Conservation (phyloP, 345 rosid species). For the Arabidopsis arenosa region DNA sequence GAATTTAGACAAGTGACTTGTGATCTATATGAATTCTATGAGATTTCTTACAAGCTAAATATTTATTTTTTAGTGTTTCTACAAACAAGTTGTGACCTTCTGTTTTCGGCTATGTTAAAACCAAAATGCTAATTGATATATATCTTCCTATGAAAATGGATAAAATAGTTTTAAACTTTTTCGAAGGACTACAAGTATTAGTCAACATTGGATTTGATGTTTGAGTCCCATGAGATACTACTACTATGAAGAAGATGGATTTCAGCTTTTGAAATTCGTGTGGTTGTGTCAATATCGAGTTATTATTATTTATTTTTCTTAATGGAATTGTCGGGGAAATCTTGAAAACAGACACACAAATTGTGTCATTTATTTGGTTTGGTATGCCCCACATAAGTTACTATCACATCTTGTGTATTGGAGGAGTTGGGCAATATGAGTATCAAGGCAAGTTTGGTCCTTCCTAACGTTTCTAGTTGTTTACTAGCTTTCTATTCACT, state of each 20-base stretch:
- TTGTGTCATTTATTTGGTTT: slow-evolving; percentile 13
- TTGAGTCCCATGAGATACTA: neutral
- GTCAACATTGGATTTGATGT: slow-evolving; percentile 1
- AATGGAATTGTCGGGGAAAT: neutral
- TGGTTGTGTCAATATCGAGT: neutral
- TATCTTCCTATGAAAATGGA: neutral
- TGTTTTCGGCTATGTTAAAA: neutral
- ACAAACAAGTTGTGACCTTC: slow-evolving; percentile 11
- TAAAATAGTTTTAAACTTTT: neutral
- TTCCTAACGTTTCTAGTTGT: slow-evolving; percentile 7
- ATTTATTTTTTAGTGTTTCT: slow-evolving; percentile 5
- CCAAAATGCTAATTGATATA: neutral
- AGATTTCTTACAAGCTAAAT: slow-evolving; percentile 6
- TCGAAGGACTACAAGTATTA: neutral
- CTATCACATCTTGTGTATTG: slow-evolving; percentile 18
- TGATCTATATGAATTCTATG: neutral
- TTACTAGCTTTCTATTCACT: slow-evolving; percentile 13
- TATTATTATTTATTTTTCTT: neutral
- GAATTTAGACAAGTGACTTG: slow-evolving; percentile 22
- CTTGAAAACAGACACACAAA: slow-evolving; percentile 2
- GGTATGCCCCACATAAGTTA: slow-evolving; percentile 15
- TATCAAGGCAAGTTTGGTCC: slow-evolving; percentile 30
- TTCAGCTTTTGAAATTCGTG: neutral
- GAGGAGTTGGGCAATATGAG: slow-evolving; percentile 4
- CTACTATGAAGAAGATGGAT: neutral